Evolutionary conservation across 176 grass and related monocot species (phyloP).

Genomic region (Sorghum bicolor): Sorghum_bicolor_NCBIv3 NC_012870.2:67608501-67609000

Average conservation of each 20-base stretch:
- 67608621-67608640: background rate
- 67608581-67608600: background rate
- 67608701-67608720: background rate
- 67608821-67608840: background rate
- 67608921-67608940: background rate
- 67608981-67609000: background rate
- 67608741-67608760: background rate
- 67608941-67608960: background rate
- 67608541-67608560: slow-evolving; percentile 15
- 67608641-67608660: background rate
- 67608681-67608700: background rate
- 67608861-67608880: background rate
- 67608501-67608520: background rate
- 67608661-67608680: background rate
- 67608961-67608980: background rate
- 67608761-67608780: background rate
- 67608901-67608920: slow-evolving; percentile 8
- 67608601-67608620: background rate
- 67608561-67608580: background rate
- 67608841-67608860: background rate
- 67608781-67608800: background rate
- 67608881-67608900: background rate
- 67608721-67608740: slow-evolving; percentile 5
- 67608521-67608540: slow-evolving; percentile 1
- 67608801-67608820: background rate